phyloP scores from a whole-genome alignment of 2,329 filamentous ascomycete species.

The Phialophora chinensis region DNA sequence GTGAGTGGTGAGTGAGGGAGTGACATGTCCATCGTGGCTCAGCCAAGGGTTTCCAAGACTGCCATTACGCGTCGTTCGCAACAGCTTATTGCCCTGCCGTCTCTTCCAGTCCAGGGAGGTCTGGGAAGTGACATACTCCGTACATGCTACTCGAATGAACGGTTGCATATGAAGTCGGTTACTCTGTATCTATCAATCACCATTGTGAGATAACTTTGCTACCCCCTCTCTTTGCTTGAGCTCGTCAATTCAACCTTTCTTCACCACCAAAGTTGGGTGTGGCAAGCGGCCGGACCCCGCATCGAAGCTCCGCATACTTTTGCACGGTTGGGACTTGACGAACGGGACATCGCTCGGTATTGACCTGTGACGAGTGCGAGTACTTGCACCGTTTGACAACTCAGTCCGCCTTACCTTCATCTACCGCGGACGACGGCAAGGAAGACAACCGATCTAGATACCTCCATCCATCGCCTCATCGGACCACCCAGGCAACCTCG shows the following conservation, averaged over 20 bases:
- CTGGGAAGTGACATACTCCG: neutral
- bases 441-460: too few relatives aligned
- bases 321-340: neutral
- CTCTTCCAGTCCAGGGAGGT: neutral
- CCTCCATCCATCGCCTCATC: too few relatives aligned
- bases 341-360: neutral
- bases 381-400: too few relatives aligned
- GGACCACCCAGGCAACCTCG: too few relatives aligned
- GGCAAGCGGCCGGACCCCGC: neutral
- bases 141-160: neutral
- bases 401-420: too few relatives aligned
- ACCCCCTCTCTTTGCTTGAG: neutral
- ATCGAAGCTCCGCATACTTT: neutral
- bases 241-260: too few relatives aligned
- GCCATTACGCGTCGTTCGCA: conserved; percentile 21
- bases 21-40: conserved; percentile 13
- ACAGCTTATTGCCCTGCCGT: conserved; percentile 9
- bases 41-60: conserved; percentile 23
- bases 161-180: neutral
- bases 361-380: too few relatives aligned
- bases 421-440: too few relatives aligned
- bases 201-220: neutral
- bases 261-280: too few relatives aligned
- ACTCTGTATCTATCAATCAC: neutral
- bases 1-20: neutral